These are phyloP conservation scores for Scortechinia acanthostroma DNA, from an alignment of 2,329 filamentous ascomycete species.

Conservation along the genomic window DNA sequence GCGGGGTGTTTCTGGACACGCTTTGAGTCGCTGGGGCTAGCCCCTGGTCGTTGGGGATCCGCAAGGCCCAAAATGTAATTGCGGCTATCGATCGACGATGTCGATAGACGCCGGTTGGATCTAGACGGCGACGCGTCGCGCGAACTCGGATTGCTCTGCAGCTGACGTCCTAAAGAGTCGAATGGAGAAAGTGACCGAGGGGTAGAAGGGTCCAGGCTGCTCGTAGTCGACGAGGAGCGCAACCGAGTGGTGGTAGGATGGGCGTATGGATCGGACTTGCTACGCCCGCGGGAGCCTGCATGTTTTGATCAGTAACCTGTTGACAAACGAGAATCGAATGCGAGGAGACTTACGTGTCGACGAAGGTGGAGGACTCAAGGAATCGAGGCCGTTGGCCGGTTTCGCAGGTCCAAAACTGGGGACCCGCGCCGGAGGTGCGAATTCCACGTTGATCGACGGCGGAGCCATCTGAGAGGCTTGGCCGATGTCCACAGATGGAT, in stretches of 20 bases:
- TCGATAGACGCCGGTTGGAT: slow-evolving; percentile 29
- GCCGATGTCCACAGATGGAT: slow-evolving; percentile 55
- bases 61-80: slow-evolving; percentile 85
- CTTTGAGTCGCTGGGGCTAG: slow-evolving; percentile 54
- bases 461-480: slow-evolving; percentile 73
- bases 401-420: slow-evolving; percentile 62
- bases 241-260: slow-evolving; percentile 17
- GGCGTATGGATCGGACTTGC: slow-evolving; percentile 17
- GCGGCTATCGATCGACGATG: slow-evolving; percentile 36
- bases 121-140: slow-evolving; percentile 31
- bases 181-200: slow-evolving; percentile 33
- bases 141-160: slow-evolving; percentile 26
- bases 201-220: slow-evolving; percentile 11
- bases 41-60: slow-evolving; percentile 53
- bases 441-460: slow-evolving; percentile 92
- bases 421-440: slow-evolving; percentile 68
- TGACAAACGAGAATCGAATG: background rate
- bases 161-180: slow-evolving; percentile 14
- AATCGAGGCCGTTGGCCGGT: slow-evolving; percentile 62
- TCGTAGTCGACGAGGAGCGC: slow-evolving; percentile 8
- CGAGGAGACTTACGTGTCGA: slow-evolving; percentile 43
- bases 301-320: slow-evolving; percentile 26
- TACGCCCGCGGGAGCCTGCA: slow-evolving; percentile 11
- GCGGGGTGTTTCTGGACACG: slow-evolving; percentile 96
- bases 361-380: slow-evolving; percentile 78